Evolutionary conservation across 176 grass and related monocot genomes (phyloP).

Genomic region (Oryza glaberrima): DNA sequence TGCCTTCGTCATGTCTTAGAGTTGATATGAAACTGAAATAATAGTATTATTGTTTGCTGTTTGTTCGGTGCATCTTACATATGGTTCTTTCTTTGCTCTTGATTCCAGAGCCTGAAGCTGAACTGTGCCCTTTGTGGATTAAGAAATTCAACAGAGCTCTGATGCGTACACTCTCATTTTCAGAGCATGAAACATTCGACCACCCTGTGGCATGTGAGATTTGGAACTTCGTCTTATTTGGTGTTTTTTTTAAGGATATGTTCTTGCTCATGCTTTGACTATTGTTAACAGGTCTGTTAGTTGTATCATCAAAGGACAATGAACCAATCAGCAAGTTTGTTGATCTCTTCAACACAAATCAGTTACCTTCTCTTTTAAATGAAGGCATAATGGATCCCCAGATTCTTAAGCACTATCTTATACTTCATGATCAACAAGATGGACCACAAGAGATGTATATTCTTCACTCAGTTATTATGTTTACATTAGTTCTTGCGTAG

Average conservation of each 20-base stretch:
- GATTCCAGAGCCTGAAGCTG: conserved; percentile 88
- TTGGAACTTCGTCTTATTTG: conserved; percentile 34
- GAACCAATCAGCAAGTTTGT: conserved; percentile 83
- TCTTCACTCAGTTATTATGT: conserved; percentile 33
- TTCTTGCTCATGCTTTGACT: conserved; percentile 49
- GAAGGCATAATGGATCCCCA: conserved; percentile 99
- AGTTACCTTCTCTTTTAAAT: conserved; percentile 82
- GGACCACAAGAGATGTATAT: conserved; percentile 87
- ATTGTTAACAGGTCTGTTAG: conserved; percentile 76
- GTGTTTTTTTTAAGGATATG: conserved; percentile 2
- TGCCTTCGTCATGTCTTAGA: neutral
- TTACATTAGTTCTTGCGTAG: conserved; percentile 21
- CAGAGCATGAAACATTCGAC: conserved; percentile 96
- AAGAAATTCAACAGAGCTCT: conserved; percentile 93
- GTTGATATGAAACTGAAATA: neutral
- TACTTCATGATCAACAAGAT: conserved; percentile 97
- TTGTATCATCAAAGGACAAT: conserved; percentile 96
- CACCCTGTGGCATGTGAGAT: conserved; percentile 97
- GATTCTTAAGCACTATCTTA: conserved; percentile 91
- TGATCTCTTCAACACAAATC: conserved; percentile 90
- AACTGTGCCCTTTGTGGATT: conserved; percentile 87
- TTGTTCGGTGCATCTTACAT: conserved; percentile 19
- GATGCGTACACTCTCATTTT: conserved; percentile 76
- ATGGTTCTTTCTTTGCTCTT: conserved; percentile 31
- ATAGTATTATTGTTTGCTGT: conserved; percentile 19